phyloP scores from a whole-genome alignment of 768 basidiomycete species.

The Scleroderma citrinum region DNA sequence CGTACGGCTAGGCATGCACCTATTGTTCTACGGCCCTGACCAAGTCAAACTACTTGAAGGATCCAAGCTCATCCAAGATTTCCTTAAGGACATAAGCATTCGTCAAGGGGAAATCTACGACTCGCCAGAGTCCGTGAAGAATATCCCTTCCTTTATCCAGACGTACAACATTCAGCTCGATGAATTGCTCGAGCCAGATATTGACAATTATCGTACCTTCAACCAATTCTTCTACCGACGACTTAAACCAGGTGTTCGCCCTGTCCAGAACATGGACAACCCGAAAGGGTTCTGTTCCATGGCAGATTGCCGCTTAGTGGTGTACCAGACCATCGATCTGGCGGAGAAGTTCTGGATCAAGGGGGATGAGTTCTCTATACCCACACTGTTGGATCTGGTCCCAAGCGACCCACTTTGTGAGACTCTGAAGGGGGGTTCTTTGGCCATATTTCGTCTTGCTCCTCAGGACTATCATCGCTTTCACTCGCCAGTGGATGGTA shows the following conservation, averaged over 20 bases:
- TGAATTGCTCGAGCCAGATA: slow-evolving; percentile 64
- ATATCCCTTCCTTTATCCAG: slow-evolving; percentile 50
- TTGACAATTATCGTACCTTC: slow-evolving; percentile 57
- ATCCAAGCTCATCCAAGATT: slow-evolving; percentile 39
- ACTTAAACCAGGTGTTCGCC: slow-evolving; percentile 54
- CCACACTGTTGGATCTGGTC: slow-evolving; percentile 46
- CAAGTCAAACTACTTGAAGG: slow-evolving; percentile 44
- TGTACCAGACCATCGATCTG: slow-evolving; percentile 50
- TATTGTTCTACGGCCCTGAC: slow-evolving; percentile 57
- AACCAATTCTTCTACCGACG: slow-evolving; percentile 73
- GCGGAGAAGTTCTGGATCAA: slow-evolving; percentile 77
- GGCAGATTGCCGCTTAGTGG: slow-evolving; percentile 72
- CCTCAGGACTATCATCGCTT: slow-evolving; percentile 81
- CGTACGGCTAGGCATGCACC: slow-evolving; percentile 68
- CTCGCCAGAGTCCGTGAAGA: slow-evolving; percentile 41
- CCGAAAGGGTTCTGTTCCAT: slow-evolving; percentile 51
- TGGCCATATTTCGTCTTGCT: slow-evolving; percentile 72
- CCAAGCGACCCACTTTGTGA: slow-evolving; percentile 36
- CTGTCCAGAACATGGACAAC: slow-evolving; percentile 50
- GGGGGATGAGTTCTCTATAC: slow-evolving; percentile 63
- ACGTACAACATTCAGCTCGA: slow-evolving; percentile 49
- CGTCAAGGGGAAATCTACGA: slow-evolving; percentile 55
- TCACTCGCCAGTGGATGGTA: slow-evolving; percentile 62
- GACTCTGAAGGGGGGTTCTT: slow-evolving; percentile 38
- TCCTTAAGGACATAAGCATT: slow-evolving; percentile 51